Evolutionary conservation across 2,329 filamentous ascomycete species (phyloP).

Genomic region (Dendryphion nanum): DNA sequence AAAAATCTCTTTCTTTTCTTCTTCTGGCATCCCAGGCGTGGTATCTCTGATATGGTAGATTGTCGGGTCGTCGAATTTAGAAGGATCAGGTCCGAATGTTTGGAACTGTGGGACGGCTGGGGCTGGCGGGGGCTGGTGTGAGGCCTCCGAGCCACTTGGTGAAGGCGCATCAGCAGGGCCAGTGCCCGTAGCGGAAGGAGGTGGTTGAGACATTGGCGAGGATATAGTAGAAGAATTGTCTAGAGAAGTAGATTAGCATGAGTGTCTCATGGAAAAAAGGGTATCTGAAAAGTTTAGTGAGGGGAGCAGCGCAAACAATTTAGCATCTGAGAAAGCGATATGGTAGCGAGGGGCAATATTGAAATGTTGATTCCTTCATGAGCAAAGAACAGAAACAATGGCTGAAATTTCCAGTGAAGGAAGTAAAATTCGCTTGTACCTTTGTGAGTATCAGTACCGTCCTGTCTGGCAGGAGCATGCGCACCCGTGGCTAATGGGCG

Average conservation of each 20-base stretch:
- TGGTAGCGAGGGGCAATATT: no score
- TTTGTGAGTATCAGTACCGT: conserved; percentile 60
- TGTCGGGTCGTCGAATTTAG: conserved; percentile 86
- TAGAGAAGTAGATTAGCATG: no score
- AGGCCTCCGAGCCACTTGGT: conserved; percentile 53
- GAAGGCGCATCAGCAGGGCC: conserved; percentile 65
- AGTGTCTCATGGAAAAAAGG: no score
- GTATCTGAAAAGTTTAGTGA: not conserved
- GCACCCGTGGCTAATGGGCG: conserved; percentile 61
- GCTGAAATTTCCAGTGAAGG: conserved; percentile 35
- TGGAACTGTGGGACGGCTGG: conserved; percentile 70
- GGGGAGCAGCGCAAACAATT: no score
- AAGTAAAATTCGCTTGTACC: conserved; percentile 40
- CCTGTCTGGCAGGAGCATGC: conserved; percentile 63
- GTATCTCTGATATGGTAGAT: conserved; percentile 87
- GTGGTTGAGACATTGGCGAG: conserved; percentile 44
- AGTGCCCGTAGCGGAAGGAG: conserved; percentile 49
- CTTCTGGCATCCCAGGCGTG: conserved; percentile 71
- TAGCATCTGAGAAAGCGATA: no score
- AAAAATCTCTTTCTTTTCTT: conserved; percentile 85
- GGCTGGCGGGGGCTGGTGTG: conserved; percentile 60
- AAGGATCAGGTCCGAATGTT: conserved; percentile 89
- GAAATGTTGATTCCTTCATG: no score
- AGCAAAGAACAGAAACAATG: no score
- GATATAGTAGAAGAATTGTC: conserved; percentile 41